Percentiles rank a stretch among this genome's conserved stretches.
These are phyloP conservation scores for Phalaenopsis hybrid DNA, from an alignment of 116 monocot genomes.

Conservation along the genomic window DNA sequence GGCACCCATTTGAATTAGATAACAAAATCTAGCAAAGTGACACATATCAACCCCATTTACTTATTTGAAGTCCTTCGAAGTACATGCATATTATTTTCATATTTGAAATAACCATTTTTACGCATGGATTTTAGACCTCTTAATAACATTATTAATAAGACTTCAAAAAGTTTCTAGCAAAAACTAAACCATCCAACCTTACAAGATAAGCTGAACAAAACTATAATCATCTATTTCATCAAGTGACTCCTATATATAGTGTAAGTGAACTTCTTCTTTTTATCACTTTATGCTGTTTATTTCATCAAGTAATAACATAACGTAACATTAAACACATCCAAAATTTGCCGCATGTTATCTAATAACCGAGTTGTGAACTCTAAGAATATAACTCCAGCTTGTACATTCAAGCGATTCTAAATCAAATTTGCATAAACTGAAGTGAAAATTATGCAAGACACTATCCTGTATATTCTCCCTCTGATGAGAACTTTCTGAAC, in stretches of 20 bases:
- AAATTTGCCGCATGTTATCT: neutral
- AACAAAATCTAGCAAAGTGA: neutral
- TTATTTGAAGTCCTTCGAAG: neutral
- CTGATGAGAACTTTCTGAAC: no score
- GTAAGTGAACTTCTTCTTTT: neutral
- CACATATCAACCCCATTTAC: neutral
- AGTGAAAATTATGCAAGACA: no score
- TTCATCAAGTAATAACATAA: conserved; percentile 2
- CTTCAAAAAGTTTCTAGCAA: neutral
- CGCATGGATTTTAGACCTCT: neutral
- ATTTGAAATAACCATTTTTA: neutral
- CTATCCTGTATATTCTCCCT: no score
- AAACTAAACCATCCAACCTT: neutral
- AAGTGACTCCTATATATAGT: neutral
- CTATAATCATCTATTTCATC: neutral
- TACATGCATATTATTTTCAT: neutral
- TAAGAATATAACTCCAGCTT: no score
- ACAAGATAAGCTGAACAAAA: neutral
- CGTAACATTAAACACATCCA: neutral
- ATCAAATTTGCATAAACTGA: no score
- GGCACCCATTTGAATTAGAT: neutral
- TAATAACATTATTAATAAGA: neutral
- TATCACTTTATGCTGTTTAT: neutral
- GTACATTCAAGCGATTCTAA: no score
- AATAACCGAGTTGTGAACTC: neutral